Percentiles rank a stretch among this genome's conserved stretches.
Evolutionary conservation across 768 basidiomycete species (phyloP).

Genomic region (Tylopilus sp.): DNA sequence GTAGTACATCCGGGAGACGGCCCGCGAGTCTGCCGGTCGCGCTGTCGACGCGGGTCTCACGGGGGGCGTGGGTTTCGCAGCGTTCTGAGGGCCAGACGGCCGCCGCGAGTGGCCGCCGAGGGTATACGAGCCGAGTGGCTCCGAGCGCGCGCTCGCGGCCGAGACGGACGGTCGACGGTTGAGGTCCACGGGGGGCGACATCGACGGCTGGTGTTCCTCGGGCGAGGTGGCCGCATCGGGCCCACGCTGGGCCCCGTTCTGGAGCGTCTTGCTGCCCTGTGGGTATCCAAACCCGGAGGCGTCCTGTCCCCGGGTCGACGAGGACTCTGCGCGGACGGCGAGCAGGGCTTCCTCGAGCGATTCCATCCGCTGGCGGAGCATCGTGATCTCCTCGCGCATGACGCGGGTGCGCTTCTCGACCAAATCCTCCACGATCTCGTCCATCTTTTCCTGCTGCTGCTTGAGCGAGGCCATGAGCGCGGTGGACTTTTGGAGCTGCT

Average conservation of each 20-base stretch:
- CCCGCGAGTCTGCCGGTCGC: slow-evolving; percentile 23
- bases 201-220: slow-evolving; percentile 38
- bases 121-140: slow-evolving; percentile 28
- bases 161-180: slow-evolving; percentile 47
- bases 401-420: slow-evolving; percentile 59
- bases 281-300: slow-evolving; percentile 14
- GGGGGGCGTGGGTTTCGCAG: slow-evolving; percentile 21
- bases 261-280: slow-evolving; percentile 26
- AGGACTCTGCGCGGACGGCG: slow-evolving; percentile 22
- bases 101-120: slow-evolving; percentile 21
- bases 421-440: slow-evolving; percentile 53
- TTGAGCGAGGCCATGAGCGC: slow-evolving; percentile 48
- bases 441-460: slow-evolving; percentile 62
- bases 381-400: slow-evolving; percentile 59
- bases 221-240: slow-evolving; percentile 42
- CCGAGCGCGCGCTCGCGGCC: slow-evolving; percentile 40
- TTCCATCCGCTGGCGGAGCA: slow-evolving; percentile 60
- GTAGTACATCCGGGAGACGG: slow-evolving; percentile 19
- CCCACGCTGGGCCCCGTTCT: slow-evolving; percentile 37
- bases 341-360: slow-evolving; percentile 57
- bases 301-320: slow-evolving; percentile 15
- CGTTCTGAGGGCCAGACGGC: slow-evolving; percentile 8
- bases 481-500: slow-evolving; percentile 66
- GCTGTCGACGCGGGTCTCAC: slow-evolving; percentile 10
- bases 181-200: slow-evolving; percentile 46